Percentiles rank a stretch among this genome's conserved stretches.
These are phyloP conservation scores for Pichia sp. DNA, from an alignment of 1,139 yeast genomes.

Conservation along the genomic window DNA sequence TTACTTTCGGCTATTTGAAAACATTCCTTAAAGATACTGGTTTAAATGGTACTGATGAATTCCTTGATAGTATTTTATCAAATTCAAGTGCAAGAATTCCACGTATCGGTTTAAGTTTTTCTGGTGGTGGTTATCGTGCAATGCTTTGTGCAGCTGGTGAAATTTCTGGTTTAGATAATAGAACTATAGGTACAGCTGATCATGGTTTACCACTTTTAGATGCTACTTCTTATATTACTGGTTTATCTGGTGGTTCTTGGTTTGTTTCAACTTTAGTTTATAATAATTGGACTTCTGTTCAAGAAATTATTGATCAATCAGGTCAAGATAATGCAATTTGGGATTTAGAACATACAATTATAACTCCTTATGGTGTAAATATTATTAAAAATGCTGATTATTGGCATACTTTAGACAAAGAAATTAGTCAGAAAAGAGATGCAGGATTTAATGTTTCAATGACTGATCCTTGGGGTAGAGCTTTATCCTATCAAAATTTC, in stretches of 20 bases:
- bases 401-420: conserved; percentile 48
- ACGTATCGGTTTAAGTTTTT: conserved; percentile 64
- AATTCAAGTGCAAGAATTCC: conserved; percentile 26
- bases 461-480: conserved; percentile 95
- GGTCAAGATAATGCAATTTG: conserved; percentile 46
- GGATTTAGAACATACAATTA: conserved; percentile 62
- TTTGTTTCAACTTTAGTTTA: conserved; percentile 71
- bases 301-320: conserved; percentile 42
- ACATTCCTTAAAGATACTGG: conserved; percentile 54
- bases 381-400: conserved; percentile 49
- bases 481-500: conserved; percentile 71
- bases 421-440: conserved; percentile 51
- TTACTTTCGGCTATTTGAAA: conserved; percentile 47
- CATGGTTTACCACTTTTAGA: conserved; percentile 74
- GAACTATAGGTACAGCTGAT: conserved; percentile 54
- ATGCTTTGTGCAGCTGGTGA: conserved; percentile 90
- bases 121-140: conserved; percentile 93
- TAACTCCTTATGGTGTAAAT: conserved; percentile 67
- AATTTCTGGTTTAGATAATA: conserved; percentile 68
- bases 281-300: conserved; percentile 76
- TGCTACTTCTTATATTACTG: conserved; percentile 70
- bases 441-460: conserved; percentile 76
- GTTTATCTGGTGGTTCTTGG: conserved; percentile 88
- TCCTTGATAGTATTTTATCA: conserved; percentile 32
- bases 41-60: conserved; percentile 44